A percentile compares a stretch with the other conserved stretches of the same genome.
These are phyloP conservation scores for Ilex paraguariensis DNA, from an alignment of 305 asterid species.

Conservation along the genomic window DNA sequence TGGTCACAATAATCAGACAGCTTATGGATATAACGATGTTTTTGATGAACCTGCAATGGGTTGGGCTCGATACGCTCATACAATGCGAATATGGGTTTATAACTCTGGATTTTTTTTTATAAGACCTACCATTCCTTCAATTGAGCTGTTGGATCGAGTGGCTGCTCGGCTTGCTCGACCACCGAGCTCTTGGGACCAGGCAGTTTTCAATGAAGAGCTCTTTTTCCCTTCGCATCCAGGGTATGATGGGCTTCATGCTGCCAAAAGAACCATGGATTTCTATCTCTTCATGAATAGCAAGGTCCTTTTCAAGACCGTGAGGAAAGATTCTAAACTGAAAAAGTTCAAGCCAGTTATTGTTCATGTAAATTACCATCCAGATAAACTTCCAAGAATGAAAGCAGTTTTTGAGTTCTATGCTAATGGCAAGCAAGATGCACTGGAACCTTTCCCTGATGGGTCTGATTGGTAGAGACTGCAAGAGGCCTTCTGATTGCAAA, in stretches of 20 bases:
- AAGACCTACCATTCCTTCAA: background rate
- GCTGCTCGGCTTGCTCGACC: background rate
- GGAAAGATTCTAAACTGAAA: background rate
- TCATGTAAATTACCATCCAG: background rate
- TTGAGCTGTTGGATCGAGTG: background rate
- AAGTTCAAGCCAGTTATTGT: background rate
- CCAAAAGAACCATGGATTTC: constrained; percentile 1
- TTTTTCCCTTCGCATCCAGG: background rate
- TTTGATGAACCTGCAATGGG: background rate
- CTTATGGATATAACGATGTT: background rate
- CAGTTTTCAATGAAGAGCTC: background rate
- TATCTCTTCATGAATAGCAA: background rate
- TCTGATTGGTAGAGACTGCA: background rate
- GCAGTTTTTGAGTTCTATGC: background rate
- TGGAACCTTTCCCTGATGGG: background rate
- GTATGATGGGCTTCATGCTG: background rate
- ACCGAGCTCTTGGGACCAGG: background rate
- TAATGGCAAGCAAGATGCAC: constrained; percentile 1
- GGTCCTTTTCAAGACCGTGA: background rate
- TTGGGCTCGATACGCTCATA: background rate
- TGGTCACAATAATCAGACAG: background rate
- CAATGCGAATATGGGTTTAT: background rate
- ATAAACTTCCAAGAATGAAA: background rate
- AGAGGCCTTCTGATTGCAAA: background rate
- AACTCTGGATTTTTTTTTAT: background rate